Conservation (phyloP, 148 eudicot species). For the Oxyria digyna region DNA sequence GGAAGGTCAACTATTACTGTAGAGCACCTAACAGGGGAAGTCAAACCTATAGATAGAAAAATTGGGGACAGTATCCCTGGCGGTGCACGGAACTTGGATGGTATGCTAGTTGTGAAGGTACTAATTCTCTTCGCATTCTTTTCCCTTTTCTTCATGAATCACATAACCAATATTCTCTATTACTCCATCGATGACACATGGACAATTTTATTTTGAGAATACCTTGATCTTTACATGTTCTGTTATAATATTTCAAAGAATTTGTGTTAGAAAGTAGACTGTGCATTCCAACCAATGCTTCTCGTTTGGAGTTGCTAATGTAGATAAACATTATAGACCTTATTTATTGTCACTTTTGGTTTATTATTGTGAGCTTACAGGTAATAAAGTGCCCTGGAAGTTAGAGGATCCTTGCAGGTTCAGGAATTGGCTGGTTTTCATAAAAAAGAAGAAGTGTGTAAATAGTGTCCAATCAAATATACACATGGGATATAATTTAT, state of each 20-base stretch:
- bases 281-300: neutral
- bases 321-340: neutral
- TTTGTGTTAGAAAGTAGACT: neutral
- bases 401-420: neutral
- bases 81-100: slow-evolving; percentile 94
- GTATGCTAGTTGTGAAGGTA: slow-evolving; percentile 94
- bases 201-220: neutral
- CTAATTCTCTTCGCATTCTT: neutral
- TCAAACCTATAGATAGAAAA: slow-evolving; percentile 70
- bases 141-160: neutral
- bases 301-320: neutral
- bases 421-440: neutral
- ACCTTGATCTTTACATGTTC: neutral
- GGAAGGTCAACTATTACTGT: slow-evolving; percentile 92
- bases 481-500: neutral
- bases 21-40: slow-evolving; percentile 97
- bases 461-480: neutral
- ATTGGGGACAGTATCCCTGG: slow-evolving; percentile 89
- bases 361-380: neutral
- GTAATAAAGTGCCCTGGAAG: neutral
- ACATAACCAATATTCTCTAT: neutral
- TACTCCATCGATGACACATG: neutral
- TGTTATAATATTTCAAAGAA: neutral
- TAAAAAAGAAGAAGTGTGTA: neutral
- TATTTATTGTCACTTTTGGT: neutral